These are phyloP conservation scores for Boletus tomentosulus DNA, from an alignment of 768 basidiomycete genomes.

Conservation along the genomic window DNA sequence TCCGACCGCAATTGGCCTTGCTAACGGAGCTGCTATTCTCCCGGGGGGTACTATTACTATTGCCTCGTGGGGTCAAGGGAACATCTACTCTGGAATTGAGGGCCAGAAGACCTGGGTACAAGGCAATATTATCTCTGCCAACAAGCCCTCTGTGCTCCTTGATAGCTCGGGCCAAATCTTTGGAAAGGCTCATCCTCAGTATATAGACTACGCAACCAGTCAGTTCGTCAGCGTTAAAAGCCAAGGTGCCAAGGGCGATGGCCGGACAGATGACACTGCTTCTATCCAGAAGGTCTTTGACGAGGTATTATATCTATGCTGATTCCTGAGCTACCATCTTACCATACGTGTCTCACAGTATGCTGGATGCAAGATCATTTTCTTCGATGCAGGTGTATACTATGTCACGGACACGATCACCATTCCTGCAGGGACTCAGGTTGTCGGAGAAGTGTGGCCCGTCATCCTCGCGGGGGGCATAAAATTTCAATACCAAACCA, in stretches of 20 bases:
- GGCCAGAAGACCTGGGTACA: conserved; percentile 45
- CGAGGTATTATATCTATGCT: conserved; percentile 34
- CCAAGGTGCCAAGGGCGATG: conserved; percentile 71
- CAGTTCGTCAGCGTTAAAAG: conserved; percentile 69
- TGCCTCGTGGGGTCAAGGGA: conserved; percentile 70
- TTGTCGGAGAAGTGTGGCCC: conserved; percentile 52
- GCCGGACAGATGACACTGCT: conserved; percentile 67
- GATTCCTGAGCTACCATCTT: not conserved
- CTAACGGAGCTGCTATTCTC: conserved; percentile 31
- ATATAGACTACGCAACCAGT: conserved; percentile 49
- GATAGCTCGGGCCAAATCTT: conserved; percentile 58
- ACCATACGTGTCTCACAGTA: conserved; percentile 37
- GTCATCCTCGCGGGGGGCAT: conserved; percentile 42
- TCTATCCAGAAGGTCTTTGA: conserved; percentile 57
- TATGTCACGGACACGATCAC: conserved; percentile 42
- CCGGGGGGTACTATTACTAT: conserved; percentile 34
- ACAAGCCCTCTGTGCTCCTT: conserved; percentile 53
- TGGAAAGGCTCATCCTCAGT: conserved; percentile 62
- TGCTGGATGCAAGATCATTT: conserved; percentile 72
- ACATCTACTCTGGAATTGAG: conserved; percentile 56
- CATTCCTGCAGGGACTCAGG: conserved; percentile 43
- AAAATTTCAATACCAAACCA: conserved; percentile 36
- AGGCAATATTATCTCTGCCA: conserved; percentile 39
- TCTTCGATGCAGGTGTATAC: conserved; percentile 67
- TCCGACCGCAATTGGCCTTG: conserved; percentile 30